Base-by-base conservation (phyloP, 352 stramenopile genomes). In the Phytophthora fragariae region DNA sequence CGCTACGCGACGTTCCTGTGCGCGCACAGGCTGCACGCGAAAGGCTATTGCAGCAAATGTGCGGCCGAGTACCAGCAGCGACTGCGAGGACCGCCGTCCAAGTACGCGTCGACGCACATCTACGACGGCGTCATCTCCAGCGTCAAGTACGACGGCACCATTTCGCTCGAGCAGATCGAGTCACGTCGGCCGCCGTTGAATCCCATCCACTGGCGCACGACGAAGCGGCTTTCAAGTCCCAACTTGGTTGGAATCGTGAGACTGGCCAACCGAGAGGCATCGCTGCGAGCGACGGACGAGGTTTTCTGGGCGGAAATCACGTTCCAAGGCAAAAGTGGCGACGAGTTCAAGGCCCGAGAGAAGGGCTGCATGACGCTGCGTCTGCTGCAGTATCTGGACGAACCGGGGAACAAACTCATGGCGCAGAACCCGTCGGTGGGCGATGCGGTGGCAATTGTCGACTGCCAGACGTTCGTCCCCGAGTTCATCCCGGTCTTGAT, bases 401-500 rank as follows among this genome's bases (percentile, higher is more conserved):
- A 92, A 17, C 83, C 81, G 10, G 88, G 76, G 15, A 93, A 92
- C 53, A 65, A 80, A 0, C 50, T 93, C 46, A 47, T 90, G 46
- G 49, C 57, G 1, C 79, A 85, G 29, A 85, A 80, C 44, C 79
- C 95, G 6, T 72, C 75, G 50, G 76, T 80, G 57, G 89, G 87
- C 12, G 63, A 83, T 29, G 67, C 77, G 31, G 73, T 97, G 46
- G 90, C 84, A 10, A 90, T 97, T 53, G 93, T 97, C 69, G 90
- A 97, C 62, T 97, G 89, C 50, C 85, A 92, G 68, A 91, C 88
- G 8, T 97, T 97, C 71, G 89, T 95, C 1, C 90, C 90, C 0
- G 91, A 97, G 73, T 97, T 94, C 46, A 83, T 97, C 27, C 90
- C 91, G 4, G 91, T 97, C 8, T 65, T 97, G 27, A 90, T 90